These are phyloP conservation scores for Hypomontagnella monticulosa DNA, from an alignment of 495 filamentous ascomycete genomes.

Conservation along the genomic window DNA sequence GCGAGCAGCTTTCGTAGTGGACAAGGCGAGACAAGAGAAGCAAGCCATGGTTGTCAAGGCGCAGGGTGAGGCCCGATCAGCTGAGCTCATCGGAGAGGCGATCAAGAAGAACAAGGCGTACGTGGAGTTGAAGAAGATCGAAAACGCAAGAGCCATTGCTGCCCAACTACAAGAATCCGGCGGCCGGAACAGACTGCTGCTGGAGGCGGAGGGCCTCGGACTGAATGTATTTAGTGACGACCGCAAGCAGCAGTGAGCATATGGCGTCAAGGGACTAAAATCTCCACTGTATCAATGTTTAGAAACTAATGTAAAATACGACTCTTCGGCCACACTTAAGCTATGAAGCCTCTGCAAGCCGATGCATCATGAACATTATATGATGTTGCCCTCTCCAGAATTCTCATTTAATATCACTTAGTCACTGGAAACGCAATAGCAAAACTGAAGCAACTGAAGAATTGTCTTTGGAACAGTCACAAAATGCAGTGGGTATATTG, in stretches of 20 bases:
- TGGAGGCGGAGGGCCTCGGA: constrained; percentile 89
- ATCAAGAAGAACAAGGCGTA: constrained; percentile 99
- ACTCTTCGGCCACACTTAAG: neutral
- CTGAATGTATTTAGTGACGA: constrained; percentile 80
- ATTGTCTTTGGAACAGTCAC: constrained; percentile 18
- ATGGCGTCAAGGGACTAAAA: constrained; percentile 36
- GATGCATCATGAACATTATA: no score
- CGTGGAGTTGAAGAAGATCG: constrained; percentile 95
- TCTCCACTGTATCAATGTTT: constrained; percentile 60
- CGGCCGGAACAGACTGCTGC: constrained; percentile 91
- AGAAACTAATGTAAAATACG: constrained; percentile 46
- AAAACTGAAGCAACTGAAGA: no score
- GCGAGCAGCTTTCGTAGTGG: constrained; percentile 95
- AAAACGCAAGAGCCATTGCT: constrained; percentile 92
- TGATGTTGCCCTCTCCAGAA: no score
- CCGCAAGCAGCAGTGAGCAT: constrained; percentile 50
- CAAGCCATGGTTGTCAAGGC: constrained; percentile 98
- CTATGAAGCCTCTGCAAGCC: neutral
- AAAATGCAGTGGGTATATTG: constrained; percentile 42
- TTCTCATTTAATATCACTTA: no score
- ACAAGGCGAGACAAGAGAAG: constrained; percentile 99
- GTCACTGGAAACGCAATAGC: no score
- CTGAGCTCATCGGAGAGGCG: constrained; percentile 96
- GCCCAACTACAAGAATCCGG: constrained; percentile 82
- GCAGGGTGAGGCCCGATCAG: constrained; percentile 98